Evolutionary conservation across 2,329 filamentous ascomycete species (phyloP), one percentile per base, ranked within the genome.

Genomic region (Fusarium annulatum): DNA sequence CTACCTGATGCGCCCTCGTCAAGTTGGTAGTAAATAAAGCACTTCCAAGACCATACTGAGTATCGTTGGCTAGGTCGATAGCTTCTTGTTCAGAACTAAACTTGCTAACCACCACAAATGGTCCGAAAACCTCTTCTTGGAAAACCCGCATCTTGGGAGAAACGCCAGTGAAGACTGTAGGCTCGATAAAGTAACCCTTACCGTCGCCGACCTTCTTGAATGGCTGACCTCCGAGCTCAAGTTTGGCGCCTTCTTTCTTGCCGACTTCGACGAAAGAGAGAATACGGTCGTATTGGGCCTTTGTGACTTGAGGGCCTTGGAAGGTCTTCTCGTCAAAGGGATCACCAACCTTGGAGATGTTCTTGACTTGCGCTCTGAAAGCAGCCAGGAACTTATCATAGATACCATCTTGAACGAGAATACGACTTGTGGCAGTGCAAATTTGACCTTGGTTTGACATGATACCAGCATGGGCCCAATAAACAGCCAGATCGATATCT

Each of bases 281-380:
- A 5, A 96, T 88, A 43, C 89, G 86, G 57, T 94, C 91, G 76
- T 92, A 93, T 79, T 95, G 93, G 12, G 85, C 81, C 79, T 91
- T 91, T 9, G 91, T 92, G 51, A 94, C 89, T 78, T 94, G 92
- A 0, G 93, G 93, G 1, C 93, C 93, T 78, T 94, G 92, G 84
- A 91, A 93, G 2, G 92, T 94, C 42, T 85, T 85, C 73, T 92
- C 88, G 9, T 87, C 86, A 80, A 94, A 94, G 0, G 92, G 92
- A 77, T 94, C 89, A 61, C 93, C 93, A 18, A 94, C 86, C 58
- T 90, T 88, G 75, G 88, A 91, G 39, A 88, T 88, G 26, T 68
- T 59, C 43, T 73, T 70, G 5, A 73, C 71, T 26, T 73, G 66
- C 0, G 45, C 39, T 18, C 46, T 45, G 23, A 73, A 73, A 4